Evolutionary conservation across 371 early-diverging fungal genomes (phyloP).

Genomic region (Mortierella sp.): DNA sequence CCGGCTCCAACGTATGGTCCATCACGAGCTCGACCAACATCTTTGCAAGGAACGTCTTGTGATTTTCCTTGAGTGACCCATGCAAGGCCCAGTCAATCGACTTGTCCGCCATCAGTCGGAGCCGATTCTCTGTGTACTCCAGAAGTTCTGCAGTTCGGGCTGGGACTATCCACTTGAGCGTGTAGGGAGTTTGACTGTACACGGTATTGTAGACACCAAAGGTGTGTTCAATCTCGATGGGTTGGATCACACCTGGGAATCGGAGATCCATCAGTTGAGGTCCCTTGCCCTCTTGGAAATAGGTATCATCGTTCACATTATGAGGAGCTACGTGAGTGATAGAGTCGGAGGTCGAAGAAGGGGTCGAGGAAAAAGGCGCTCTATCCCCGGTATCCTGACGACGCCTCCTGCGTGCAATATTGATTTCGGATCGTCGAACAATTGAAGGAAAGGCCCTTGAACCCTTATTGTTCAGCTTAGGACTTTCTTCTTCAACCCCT

Average conservation of each 20-base stretch:
- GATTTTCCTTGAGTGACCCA: constrained; percentile 3
- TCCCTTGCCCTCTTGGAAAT: constrained; percentile 8
- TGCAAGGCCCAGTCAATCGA: constrained; percentile 1
- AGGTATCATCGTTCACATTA: constrained; percentile 5
- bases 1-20: constrained; percentile 30
- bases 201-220: constrained; percentile 36
- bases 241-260: constrained; percentile 28
- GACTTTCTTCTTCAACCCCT: background rate
- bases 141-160: constrained; percentile 24
- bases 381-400: background rate
- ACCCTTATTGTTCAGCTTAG: background rate
- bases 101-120: constrained; percentile 12
- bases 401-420: constrained; percentile 16
- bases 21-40: constrained; percentile 34
- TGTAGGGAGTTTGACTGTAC: constrained; percentile 37
- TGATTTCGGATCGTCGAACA: constrained; percentile 38
- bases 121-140: constrained; percentile 22
- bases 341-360: background rate
- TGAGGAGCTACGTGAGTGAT: background rate
- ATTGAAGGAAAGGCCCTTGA: constrained; percentile 14
- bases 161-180: constrained; percentile 40
- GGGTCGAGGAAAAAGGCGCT: background rate
- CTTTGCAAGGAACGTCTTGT: constrained; percentile 22
- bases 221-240: constrained; percentile 37
- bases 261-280: constrained; percentile 18